Conservation (phyloP, 345 rosid species). For the Noccaea caerulescens region DNA sequence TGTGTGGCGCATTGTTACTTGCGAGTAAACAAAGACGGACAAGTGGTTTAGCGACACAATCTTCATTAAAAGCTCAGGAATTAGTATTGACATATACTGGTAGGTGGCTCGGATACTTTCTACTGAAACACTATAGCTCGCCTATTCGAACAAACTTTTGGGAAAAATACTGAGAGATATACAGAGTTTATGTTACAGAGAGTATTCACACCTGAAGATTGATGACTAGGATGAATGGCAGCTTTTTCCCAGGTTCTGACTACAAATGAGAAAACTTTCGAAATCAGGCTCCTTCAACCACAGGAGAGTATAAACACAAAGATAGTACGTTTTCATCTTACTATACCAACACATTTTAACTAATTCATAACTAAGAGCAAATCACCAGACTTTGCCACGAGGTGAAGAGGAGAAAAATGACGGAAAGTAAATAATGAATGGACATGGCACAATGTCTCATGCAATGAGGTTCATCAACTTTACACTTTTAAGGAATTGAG, state of each 20-base stretch:
- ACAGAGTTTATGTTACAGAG: slow-evolving; percentile 22
- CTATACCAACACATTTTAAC: slow-evolving; percentile 16
- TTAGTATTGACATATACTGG: slow-evolving; percentile 1
- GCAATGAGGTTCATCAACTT: background rate
- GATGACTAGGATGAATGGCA: slow-evolving; percentile 82
- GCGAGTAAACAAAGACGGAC: slow-evolving; percentile 4
- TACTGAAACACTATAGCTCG: background rate
- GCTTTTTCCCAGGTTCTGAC: slow-evolving; percentile 89
- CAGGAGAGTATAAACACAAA: background rate
- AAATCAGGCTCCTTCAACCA: slow-evolving; percentile 35
- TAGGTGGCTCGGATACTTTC: slow-evolving; percentile 16
- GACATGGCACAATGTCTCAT: background rate
- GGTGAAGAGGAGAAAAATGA: slow-evolving; percentile 6
- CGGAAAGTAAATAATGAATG: slow-evolving; percentile 3
- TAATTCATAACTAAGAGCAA: slow-evolving; percentile 4
- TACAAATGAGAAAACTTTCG: slow-evolving; percentile 48
- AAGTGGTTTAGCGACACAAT: slow-evolving; percentile 10
- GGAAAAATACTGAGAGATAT: slow-evolving; percentile 5
- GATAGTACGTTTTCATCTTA: slow-evolving; percentile 5
- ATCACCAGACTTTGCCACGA: slow-evolving; percentile 23
- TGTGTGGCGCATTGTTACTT: slow-evolving; percentile 11
- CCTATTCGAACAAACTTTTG: background rate
- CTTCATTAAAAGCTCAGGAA: slow-evolving; percentile 9
- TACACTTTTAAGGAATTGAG: background rate
- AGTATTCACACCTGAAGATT: slow-evolving; percentile 77